Evolutionary conservation across 2,329 filamentous ascomycete genomes (phyloP), one percentile per base, ranked within the genome.

Genomic region (Fusarium pininemorale): DNA sequence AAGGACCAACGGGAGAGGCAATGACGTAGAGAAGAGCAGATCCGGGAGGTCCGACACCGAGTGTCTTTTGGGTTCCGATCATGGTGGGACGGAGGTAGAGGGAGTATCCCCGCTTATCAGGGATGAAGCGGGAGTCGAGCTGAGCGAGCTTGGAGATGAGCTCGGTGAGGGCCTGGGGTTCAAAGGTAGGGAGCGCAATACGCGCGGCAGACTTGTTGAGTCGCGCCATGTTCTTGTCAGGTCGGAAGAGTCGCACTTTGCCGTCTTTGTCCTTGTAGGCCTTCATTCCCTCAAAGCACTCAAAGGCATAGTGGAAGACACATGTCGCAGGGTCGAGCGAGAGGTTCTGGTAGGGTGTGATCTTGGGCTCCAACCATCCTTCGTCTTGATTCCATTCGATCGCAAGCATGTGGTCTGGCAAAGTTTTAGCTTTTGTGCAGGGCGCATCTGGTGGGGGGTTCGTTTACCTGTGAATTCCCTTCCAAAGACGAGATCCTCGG

Each of bases 261-360:
- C 94, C 94, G 48, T 90, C 82, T 79, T 89, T 90, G 85, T 97
- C 94, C 84, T 96, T 97, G 89, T 99, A 99, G 69, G 96, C 96
- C 87, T 99, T 99, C 95, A 98, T 98, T 77, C 96, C 96, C 87
- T 99, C 96, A 84, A 99, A 99, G 83, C 93, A 96, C 84, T 97
- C 94, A 81, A 98, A 98, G 55, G 94, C 96, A 84, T 99, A 99
- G 89, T 99, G 96, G 85, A 99, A 96, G 72, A 98, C 96, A 85
- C 95, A 98, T 39, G 94, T 96, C 48, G 96, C 94, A 32, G 96
- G 96, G 83, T 98, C 96, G 79, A 99, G 92, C 51, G 94, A 96
- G 78, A 99, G 93, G 85, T 98, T 98, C 85, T 98, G 95, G 87
- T 98, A 98, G 26, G 96, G 96, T 24, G 90, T 91, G 81, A 99